A percentile compares a stretch with the other conserved stretches of the same genome.
Evolutionary conservation across 2,329 filamentous ascomycete genomes (phyloP).

Genomic region (Penicillium palitans): DNA sequence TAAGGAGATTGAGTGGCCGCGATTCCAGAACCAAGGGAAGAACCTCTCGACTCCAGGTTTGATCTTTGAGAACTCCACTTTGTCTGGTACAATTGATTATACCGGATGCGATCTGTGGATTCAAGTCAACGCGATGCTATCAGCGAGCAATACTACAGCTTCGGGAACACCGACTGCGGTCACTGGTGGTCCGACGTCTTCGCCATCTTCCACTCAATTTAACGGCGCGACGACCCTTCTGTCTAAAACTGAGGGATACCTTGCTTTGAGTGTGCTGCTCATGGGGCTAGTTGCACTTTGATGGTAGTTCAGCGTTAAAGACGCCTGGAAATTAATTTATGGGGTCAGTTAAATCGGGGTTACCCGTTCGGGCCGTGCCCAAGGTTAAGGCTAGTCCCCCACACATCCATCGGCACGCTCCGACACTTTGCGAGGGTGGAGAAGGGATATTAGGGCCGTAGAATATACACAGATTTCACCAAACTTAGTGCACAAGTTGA

Average conservation of each 20-base stretch:
- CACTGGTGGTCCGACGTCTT: neutral
- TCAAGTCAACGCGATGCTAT: conserved; percentile 12
- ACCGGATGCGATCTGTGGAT: conserved; percentile 18
- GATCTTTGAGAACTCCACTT: conserved; percentile 15
- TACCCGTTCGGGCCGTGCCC: neutral
- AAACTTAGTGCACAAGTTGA: neutral
- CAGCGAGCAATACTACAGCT: neutral
- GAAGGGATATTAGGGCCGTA: no score
- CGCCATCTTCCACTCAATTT: neutral
- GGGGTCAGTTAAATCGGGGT: neutral
- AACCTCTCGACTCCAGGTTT: conserved; percentile 8
- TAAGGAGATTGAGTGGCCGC: conserved; percentile 16
- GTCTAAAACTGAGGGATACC: neutral
- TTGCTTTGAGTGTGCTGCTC: neutral
- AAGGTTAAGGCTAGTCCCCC: neutral
- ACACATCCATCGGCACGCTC: neutral
- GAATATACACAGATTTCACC: fast-evolving
- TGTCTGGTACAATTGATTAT: conserved; percentile 17
- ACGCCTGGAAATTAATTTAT: neutral
- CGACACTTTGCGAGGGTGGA: neutral
- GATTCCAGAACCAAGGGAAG: conserved; percentile 9
- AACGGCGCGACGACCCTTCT: neutral
- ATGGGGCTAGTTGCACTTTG: neutral
- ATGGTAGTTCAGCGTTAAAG: neutral
- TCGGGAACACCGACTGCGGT: neutral